A percentile compares a stretch with the other conserved stretches of the same genome.
Conservation (phyloP, 2,329 filamentous ascomycete species). For the Clonostachys chloroleuca region DNA sequence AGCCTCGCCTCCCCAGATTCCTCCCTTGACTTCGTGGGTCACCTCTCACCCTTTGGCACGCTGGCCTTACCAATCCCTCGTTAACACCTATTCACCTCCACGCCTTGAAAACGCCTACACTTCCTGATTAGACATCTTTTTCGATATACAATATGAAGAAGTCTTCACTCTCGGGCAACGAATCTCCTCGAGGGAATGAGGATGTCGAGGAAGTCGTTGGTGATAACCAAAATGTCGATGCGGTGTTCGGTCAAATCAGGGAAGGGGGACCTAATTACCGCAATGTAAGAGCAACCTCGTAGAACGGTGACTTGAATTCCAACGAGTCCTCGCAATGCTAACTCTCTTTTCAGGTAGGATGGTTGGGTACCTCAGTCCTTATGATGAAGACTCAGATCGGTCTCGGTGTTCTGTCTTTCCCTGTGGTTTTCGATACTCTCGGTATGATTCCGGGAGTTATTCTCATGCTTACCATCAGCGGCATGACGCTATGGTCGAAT, state of each 20-base stretch:
- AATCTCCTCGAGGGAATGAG: too few species aligned
- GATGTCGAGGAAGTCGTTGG: too few species aligned
- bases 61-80: too few species aligned
- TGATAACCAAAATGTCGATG: not conserved
- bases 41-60: too few species aligned
- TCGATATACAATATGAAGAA: too few species aligned
- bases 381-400: slow-evolving; percentile 11
- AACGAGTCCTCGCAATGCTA: not conserved
- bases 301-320: too few species aligned
- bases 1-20: too few species aligned
- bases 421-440: slow-evolving; percentile 1
- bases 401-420: slow-evolving; percentile 3
- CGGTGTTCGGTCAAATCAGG: not conserved
- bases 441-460: slow-evolving; percentile 3
- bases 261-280: slow-evolving; percentile 1
- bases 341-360: slow-evolving; percentile 22
- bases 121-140: too few species aligned
- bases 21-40: too few species aligned
- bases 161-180: too few species aligned
- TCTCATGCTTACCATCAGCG: not conserved
- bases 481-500: not conserved
- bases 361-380: slow-evolving; percentile 33
- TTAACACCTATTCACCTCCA: too few species aligned
- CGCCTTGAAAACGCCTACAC: too few species aligned
- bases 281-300: slow-evolving; percentile 8